Evolutionary conservation across 257 asterid species (phyloP), one percentile per base, ranked within the genome.

Genomic region (Penstemon barbatus): DNA sequence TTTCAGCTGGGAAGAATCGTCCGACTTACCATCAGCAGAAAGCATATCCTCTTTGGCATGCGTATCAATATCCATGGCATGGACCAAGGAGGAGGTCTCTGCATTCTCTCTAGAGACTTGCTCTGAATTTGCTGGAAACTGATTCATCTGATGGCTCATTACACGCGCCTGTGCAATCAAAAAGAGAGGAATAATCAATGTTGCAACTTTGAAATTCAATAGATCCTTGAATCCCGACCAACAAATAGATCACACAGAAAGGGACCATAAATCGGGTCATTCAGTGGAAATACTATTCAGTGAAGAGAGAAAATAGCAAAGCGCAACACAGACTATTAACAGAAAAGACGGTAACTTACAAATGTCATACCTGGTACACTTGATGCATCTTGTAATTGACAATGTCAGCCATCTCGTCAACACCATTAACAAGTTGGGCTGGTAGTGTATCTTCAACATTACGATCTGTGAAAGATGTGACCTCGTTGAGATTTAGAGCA

Each of bases 341-440:
- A 12, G 11, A 5, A 46, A 46, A 46, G 0, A 9, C 52, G 2
- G 12, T 46, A 46, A 46, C 52, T 46, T 6, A 46, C 4, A 9
- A 9, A 46, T 6, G 11, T 46, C 52, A 46, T 84, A 92, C 98
- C 98, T 90, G 86, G 69, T 83, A 88, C 41, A 84, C 84, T 59
- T 77, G 86, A 59, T 89, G 87, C 74, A 91, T 79, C 89, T 83
- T 88, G 81, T 73, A 83, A 81, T 94, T 81, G 52, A 91, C 99
- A 67, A 94, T 77, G 72, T 65, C 38, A 10, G 84, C 92, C 97
- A 94, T 94, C 75, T 89, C 97, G 56, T 94, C 99, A 55, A 65
- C 43, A 36, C 90, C 96, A 49, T 85, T 79, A 63, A 94, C 80
- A 60, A 82, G 85, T 53, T 83, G 86, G 68, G 70, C n/a, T 19